phyloP scores from a whole-genome alignment of 306 rosid species.

The Calophaca sinica region DNA sequence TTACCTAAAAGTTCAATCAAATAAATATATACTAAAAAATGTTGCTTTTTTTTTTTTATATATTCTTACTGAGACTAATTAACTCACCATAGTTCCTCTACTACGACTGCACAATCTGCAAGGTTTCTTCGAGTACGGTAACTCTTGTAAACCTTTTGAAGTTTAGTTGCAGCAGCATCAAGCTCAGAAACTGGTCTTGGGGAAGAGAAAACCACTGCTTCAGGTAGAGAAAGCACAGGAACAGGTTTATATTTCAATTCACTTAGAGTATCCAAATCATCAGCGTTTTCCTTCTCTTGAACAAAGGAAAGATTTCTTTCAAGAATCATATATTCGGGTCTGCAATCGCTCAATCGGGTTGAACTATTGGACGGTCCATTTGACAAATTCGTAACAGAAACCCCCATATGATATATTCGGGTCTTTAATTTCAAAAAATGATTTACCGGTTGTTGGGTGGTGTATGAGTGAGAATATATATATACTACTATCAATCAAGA shows the following conservation, averaged over 20 bases:
- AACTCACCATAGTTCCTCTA: conserved; percentile 85
- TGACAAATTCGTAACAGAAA: conserved; percentile 19
- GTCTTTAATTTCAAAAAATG: no score
- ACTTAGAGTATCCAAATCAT: no score
- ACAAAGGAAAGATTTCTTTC: background rate
- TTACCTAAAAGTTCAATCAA: no score
- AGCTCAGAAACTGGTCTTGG: conserved; percentile 79
- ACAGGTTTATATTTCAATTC: conserved; percentile 50
- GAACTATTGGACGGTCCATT: conserved; percentile 46
- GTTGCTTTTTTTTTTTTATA: no score
- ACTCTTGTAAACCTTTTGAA: no score
- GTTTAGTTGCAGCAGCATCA: conserved; percentile 52
- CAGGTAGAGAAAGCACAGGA: conserved; percentile 69
- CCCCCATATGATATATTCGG: conserved; percentile 8
- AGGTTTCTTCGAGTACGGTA: no score
- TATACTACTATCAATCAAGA: background rate
- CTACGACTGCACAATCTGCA: conserved; percentile 58
- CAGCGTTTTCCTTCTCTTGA: no score
- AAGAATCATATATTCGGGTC: conserved; percentile 60
- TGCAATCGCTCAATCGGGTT: conserved; percentile 54
- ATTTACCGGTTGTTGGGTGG: no score
- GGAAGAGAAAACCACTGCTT: conserved; percentile 52
- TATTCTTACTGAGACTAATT: no score
- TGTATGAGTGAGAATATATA: no score
- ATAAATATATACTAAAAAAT: no score